phyloP scores from a whole-genome alignment of 768 basidiomycete genomes.

The Boletus tylopilopsis region DNA sequence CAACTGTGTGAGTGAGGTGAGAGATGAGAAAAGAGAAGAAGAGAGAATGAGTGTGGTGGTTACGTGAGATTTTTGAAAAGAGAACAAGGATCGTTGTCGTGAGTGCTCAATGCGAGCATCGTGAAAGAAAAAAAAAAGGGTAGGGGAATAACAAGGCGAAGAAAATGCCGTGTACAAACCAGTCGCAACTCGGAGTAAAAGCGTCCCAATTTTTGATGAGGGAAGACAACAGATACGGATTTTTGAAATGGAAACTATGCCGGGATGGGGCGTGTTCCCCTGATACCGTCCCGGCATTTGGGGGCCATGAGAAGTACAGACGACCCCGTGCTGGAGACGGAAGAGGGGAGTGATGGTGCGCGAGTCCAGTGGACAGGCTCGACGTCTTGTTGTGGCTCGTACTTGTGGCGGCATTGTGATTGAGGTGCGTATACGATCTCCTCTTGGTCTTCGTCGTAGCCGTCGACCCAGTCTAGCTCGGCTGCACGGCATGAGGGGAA shows the following conservation, averaged over 20 bases:
- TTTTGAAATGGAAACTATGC: slow-evolving; percentile 13
- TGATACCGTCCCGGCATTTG: slow-evolving; percentile 12
- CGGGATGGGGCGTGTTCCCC: slow-evolving; percentile 7
- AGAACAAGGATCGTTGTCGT: slow-evolving; percentile 20
- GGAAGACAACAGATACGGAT: slow-evolving; percentile 1
- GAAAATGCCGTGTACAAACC: slow-evolving; percentile 13
- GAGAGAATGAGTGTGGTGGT: slow-evolving; percentile 27
- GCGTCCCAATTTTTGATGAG: slow-evolving; percentile 17
- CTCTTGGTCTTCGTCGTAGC: slow-evolving; percentile 20
- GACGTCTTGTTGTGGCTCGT: slow-evolving; percentile 2
- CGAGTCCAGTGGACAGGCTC: slow-evolving; percentile 17
- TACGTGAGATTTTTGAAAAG: slow-evolving; percentile 5
- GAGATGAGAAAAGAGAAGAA: slow-evolving; percentile 5
- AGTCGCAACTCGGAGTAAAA: slow-evolving; percentile 16
- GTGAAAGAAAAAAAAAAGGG: slow-evolving; percentile 2
- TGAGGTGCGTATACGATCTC: slow-evolving; percentile 18
- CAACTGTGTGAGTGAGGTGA: slow-evolving; percentile 29
- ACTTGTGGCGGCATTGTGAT: slow-evolving; percentile 21
- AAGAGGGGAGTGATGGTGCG: slow-evolving; percentile 15
- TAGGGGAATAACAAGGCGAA: slow-evolving; percentile 1
- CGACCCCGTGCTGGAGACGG: slow-evolving; percentile 24
- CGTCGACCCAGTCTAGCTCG: slow-evolving; percentile 28
- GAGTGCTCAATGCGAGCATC: slow-evolving; percentile 18
- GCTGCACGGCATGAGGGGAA: slow-evolving; percentile 31
- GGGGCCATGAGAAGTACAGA: slow-evolving; percentile 31